Conservation (phyloP, 805 yeast genomes). For the Starmerella khaoyaiensis region DNA sequence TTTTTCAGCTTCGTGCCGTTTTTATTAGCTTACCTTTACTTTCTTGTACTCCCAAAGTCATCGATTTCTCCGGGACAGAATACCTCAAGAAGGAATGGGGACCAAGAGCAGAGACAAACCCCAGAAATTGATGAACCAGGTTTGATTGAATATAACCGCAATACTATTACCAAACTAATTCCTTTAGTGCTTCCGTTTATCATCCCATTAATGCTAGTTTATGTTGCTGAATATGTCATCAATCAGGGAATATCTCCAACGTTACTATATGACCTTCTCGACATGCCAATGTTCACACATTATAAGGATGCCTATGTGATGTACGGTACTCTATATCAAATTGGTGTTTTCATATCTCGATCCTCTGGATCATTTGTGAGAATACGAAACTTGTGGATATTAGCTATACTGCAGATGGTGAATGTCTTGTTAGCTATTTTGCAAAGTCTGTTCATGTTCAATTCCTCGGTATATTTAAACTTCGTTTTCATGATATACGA, state of each 20-base stretch:
- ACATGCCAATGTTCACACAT: conserved; percentile 47
- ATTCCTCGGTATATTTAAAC: conserved; percentile 49
- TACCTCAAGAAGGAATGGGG: no score
- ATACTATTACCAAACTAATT: no score
- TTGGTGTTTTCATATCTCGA: conserved; percentile 85
- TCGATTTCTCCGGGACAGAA: no score
- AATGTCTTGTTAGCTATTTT: conserved; percentile 46
- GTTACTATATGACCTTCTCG: conserved; percentile 56
- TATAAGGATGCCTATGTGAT: conserved; percentile 83
- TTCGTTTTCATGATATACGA: conserved; percentile 65
- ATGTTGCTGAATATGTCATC: conserved; percentile 72
- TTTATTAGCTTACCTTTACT: conserved; percentile 23
- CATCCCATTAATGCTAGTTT: conserved; percentile 74
- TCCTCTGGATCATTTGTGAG: conserved; percentile 63
- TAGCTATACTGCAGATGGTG: conserved; percentile 52
- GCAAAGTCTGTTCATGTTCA: conserved; percentile 50
- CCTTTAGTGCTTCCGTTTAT: no score
- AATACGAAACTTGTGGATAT: conserved; percentile 42
- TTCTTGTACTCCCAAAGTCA: conserved; percentile 25
- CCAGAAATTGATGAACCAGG: no score
- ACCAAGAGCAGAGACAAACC: no score
- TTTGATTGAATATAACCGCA: no score
- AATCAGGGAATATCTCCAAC: conserved; percentile 92
- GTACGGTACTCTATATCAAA: conserved; percentile 77
- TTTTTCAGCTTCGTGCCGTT: conserved; percentile 38